Evolutionary conservation across 2,329 filamentous ascomycete species (phyloP).

Genomic region (Verticillium albo-atrum): DNA sequence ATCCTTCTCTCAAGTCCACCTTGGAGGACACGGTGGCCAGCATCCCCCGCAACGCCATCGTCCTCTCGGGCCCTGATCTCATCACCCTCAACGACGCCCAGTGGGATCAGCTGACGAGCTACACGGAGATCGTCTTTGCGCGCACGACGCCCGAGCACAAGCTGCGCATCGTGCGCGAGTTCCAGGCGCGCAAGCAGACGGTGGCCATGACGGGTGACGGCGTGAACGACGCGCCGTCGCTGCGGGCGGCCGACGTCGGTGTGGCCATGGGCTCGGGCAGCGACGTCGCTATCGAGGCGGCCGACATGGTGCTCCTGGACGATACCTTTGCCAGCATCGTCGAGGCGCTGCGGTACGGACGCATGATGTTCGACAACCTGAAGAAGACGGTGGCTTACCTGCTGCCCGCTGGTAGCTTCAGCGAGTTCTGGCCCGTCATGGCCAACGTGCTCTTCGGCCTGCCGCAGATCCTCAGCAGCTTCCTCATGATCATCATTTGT

Average conservation of each 20-base stretch:
- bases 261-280: slow-evolving; percentile 87
- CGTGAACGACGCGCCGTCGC: slow-evolving; percentile 79
- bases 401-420: slow-evolving; percentile 68
- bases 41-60: slow-evolving; percentile 42
- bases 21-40: slow-evolving; percentile 44
- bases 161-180: slow-evolving; percentile 84
- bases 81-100: slow-evolving; percentile 72
- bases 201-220: slow-evolving; percentile 88
- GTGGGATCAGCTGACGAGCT: slow-evolving; percentile 73
- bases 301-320: slow-evolving; percentile 78
- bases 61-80: slow-evolving; percentile 63
- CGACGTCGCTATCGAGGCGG: slow-evolving; percentile 79
- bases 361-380: slow-evolving; percentile 84
- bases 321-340: slow-evolving; percentile 88
- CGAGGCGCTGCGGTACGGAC: slow-evolving; percentile 75
- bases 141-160: slow-evolving; percentile 84
- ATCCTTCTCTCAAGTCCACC: slow-evolving; percentile 54
- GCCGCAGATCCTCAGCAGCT: slow-evolving; percentile 68
- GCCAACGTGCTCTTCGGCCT: slow-evolving; percentile 69
- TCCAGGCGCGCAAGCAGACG: slow-evolving; percentile 70
- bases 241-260: slow-evolving; percentile 77
- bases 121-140: slow-evolving; percentile 78
- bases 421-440: slow-evolving; percentile 72
- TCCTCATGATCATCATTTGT: slow-evolving; percentile 67
- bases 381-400: slow-evolving; percentile 76